Evolutionary conservation across 2,329 filamentous ascomycete genomes (phyloP), one percentile per base, ranked within the genome.

Genomic region (Helotiales sp.): DNA sequence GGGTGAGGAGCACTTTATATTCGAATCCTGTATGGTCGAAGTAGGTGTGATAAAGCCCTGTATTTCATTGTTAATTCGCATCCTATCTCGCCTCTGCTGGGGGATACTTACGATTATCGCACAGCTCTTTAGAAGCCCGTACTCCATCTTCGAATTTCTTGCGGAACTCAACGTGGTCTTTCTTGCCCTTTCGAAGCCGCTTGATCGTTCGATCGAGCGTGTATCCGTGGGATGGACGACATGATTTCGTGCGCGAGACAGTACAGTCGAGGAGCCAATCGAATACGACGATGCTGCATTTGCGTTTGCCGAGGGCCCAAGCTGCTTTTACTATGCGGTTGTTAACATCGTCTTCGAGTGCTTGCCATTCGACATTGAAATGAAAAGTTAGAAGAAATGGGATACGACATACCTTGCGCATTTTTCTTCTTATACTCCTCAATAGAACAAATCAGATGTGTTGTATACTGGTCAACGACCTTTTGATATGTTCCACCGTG

Each of bases 391-490:
- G n/a, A n/a, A n/a, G n/a, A n/a, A 6, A 42, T 7, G 15, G 3
- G n/a, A 25, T 3, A 4, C 29, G 25, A 55, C 64, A 47, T 65
- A 69, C 66, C 63, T 58, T 66, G 60, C 1, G 25, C 6, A 22
- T 27, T 38, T 33, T 60, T 65, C 30, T 65, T 67, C 60, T 81
- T 79, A 71, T 84, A 92, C 15, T 86, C 81, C 31, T 84, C 79
- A 50, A 81, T 76, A 0, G 83, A 84, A 54, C 85, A 83, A 22
- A 96, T 79, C 0, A 96, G 75, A 72, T 96, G 91, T 0, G 91
- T 96, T 9, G 88, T 83, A 0, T 75, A 66, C 0, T 77, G 70
- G 25, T 77, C 77, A 17, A 91, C 73, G 0, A 77, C 73, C 1
- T 75, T 70, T 0, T 75, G 73, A 68, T 85, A 88, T 1, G 57